A percentile compares a stretch with the other conserved stretches of the same genome.
Evolutionary conservation across 257 asterid genomes (phyloP).

Genomic region (Datura wrightii): DNA sequence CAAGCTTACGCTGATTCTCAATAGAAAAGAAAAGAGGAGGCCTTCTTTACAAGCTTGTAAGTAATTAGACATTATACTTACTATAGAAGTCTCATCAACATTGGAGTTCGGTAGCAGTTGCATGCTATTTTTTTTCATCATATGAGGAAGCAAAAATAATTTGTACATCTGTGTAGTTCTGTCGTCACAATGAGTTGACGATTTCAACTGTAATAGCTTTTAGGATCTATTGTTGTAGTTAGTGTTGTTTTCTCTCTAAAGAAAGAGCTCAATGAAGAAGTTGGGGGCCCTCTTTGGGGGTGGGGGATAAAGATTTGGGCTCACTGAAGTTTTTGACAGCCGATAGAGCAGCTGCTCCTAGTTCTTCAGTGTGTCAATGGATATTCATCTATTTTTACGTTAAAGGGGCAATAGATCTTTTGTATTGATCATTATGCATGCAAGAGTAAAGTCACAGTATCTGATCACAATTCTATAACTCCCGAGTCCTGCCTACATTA

Average conservation of each 20-base stretch:
- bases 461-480: background rate
- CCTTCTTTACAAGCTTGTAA: background rate
- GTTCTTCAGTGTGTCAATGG: background rate
- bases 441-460: background rate
- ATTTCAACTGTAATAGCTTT: background rate
- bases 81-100: background rate
- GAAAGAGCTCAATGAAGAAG: background rate
- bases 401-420: background rate
- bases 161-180: background rate
- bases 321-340: background rate
- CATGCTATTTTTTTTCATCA: conserved; percentile 17
- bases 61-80: background rate
- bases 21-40: background rate
- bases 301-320: background rate
- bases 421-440: background rate
- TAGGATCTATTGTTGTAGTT: background rate
- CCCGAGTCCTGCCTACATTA: background rate
- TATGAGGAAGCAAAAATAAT: background rate
- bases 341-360: background rate
- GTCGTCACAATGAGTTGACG: background rate
- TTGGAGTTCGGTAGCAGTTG: background rate
- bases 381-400: background rate
- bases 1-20: background rate
- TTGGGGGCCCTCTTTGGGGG: background rate
- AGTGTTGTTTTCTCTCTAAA: background rate